Conservation (phyloP, 208 protist genomes). For the Leishmania braziliensis region DNA sequence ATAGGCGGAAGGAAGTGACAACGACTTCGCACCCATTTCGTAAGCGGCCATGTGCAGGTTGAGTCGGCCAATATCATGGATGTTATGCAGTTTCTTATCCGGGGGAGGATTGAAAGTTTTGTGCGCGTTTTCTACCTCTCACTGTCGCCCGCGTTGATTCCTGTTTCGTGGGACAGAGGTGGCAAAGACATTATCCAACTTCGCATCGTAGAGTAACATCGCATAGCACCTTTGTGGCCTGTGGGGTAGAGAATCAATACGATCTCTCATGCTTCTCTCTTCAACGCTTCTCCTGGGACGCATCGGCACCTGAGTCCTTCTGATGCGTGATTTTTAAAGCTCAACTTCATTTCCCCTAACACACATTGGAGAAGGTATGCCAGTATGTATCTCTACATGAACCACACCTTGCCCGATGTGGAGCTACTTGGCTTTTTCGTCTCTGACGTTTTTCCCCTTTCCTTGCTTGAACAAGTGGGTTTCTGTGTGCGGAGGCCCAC, state of each 20-base stretch:
- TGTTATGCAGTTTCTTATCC: background rate
- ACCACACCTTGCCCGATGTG: background rate
- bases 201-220: background rate
- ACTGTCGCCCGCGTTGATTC: background rate
- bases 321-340: background rate
- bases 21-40: background rate
- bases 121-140: background rate
- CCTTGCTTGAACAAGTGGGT: background rate
- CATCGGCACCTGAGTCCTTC: background rate
- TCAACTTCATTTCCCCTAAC: background rate
- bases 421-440: constrained; percentile 1
- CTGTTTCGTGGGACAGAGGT: background rate
- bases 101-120: background rate
- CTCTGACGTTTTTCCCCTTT: constrained; percentile 13
- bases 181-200: background rate
- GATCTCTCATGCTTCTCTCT: background rate
- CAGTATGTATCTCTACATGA: too few species aligned
- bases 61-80: background rate
- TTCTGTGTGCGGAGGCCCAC: background rate
- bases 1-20: background rate
- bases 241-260: background rate
- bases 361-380: background rate
- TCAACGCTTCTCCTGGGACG: background rate
- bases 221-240: background rate
- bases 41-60: background rate